Conservation (phyloP, 2,329 filamentous ascomycete species). For the Xylaria arbuscula region DNA sequence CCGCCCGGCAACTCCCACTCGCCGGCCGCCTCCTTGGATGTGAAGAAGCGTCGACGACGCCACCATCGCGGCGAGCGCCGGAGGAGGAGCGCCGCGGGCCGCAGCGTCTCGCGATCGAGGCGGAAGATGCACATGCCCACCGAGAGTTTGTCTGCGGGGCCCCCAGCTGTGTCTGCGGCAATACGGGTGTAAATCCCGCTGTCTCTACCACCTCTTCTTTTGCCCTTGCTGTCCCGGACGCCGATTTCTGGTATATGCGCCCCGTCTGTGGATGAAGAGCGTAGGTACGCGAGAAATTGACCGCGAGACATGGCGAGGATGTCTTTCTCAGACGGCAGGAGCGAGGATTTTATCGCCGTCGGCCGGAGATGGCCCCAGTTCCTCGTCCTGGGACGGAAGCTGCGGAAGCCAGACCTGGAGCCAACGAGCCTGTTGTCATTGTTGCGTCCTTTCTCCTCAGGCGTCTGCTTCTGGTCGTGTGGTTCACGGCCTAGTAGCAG, state of each 20-base stretch:
- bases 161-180: neutral
- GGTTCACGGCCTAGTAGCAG: neutral
- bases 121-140: slow-evolving; percentile 48
- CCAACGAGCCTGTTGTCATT: neutral
- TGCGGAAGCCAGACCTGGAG: neutral
- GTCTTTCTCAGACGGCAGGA: slow-evolving; percentile 45
- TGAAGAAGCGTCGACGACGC: slow-evolving; percentile 13
- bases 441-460: neutral
- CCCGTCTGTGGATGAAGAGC: slow-evolving; percentile 12
- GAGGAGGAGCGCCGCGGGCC: slow-evolving; percentile 46
- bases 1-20: slow-evolving; percentile 47
- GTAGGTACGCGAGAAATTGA: slow-evolving; percentile 42
- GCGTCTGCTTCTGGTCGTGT: neutral
- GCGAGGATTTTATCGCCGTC: slow-evolving; percentile 34
- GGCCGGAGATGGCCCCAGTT: slow-evolving; percentile 21
- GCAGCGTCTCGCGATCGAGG: slow-evolving; percentile 42
- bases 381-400: neutral
- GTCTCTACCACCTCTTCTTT: neutral
- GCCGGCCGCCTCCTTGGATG: slow-evolving; percentile 18
- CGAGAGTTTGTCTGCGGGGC: slow-evolving; percentile 37
- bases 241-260: neutral
- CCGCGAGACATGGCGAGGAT: slow-evolving; percentile 49
- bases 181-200: neutral
- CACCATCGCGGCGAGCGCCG: slow-evolving; percentile 35
- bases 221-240: neutral